Evolutionary conservation across 345 rosid species (phyloP).

Genomic region (Eutrema japonicum): DNA sequence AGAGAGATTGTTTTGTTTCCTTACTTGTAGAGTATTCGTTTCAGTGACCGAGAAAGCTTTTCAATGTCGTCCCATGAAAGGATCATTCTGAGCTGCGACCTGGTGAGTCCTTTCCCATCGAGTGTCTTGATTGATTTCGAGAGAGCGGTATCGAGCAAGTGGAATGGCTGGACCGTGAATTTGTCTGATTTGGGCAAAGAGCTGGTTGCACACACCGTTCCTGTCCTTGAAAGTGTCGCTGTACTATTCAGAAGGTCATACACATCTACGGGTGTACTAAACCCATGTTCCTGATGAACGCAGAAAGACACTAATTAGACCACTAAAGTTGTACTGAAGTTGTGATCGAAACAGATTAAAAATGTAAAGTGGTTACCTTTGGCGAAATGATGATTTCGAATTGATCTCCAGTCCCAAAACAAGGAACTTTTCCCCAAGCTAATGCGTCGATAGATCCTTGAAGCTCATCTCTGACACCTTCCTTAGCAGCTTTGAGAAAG

Average conservation of each 20-base stretch:
- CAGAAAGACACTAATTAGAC: conserved; percentile 18
- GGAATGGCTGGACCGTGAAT: conserved; percentile 34
- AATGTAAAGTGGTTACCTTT: conserved; percentile 54
- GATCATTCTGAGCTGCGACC: conserved; percentile 41
- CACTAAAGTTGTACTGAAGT: conserved; percentile 1
- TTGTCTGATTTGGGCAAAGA: conserved; percentile 46
- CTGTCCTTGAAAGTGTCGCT: conserved; percentile 41
- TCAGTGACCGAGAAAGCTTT: conserved; percentile 52
- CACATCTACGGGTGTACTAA: conserved; percentile 57
- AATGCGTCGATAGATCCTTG: conserved; percentile 82
- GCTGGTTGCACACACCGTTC: not conserved
- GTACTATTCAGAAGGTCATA: conserved; percentile 57
- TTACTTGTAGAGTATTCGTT: conserved; percentile 70
- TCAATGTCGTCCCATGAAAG: conserved; percentile 56
- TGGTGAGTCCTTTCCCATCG: conserved; percentile 45
- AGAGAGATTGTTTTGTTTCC: conserved; percentile 35
- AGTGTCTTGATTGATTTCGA: conserved; percentile 45
- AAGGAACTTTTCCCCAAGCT: conserved; percentile 85
- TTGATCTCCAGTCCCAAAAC: conserved; percentile 71
- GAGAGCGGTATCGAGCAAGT: conserved; percentile 41
- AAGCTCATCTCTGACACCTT: conserved; percentile 64
- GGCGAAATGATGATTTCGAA: conserved; percentile 69
- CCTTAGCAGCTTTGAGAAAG: conserved; percentile 88
- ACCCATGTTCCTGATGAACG: conserved; percentile 52
- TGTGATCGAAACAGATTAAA: conserved; percentile 16